Evolutionary conservation across 2,329 filamentous ascomycete species (phyloP).

Genomic region (Neopestalotiopsis rosae): DNA sequence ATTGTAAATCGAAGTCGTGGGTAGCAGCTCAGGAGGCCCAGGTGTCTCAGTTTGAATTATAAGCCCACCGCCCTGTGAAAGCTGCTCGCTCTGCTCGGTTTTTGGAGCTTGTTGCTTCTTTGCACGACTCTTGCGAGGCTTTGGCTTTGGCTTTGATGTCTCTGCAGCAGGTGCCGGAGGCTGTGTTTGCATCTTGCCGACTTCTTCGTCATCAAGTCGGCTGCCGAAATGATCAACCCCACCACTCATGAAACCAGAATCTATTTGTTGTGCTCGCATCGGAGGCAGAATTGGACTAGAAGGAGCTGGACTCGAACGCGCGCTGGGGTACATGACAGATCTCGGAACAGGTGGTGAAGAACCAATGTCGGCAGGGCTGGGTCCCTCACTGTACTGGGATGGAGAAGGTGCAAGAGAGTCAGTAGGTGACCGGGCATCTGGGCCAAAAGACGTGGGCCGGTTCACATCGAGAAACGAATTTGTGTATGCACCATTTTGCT

Average conservation of each 20-base stretch:
- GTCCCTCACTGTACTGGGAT: constrained; percentile 56
- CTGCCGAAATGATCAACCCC: constrained; percentile 61
- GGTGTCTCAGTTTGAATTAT: constrained; percentile 48
- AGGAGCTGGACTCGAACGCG: constrained; percentile 66
- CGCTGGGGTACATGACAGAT: constrained; percentile 53
- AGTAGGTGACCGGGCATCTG: constrained; percentile 59
- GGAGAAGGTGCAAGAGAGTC: constrained; percentile 60
- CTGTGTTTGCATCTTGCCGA: constrained; percentile 44
- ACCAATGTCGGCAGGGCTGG: constrained; percentile 81
- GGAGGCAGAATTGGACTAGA: constrained; percentile 81
- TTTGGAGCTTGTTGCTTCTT: constrained; percentile 33
- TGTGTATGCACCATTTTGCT: constrained; percentile 43
- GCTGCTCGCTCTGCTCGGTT: constrained; percentile 19
- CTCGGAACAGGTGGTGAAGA: constrained; percentile 87
- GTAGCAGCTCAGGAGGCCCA: constrained; percentile 48
- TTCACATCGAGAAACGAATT: constrained; percentile 38
- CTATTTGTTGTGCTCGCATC: constrained; percentile 67
- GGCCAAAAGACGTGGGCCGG: constrained; percentile 47
- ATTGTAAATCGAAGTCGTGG: constrained; percentile 48
- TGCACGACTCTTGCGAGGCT: constrained; percentile 30
- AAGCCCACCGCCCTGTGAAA: constrained; percentile 29
- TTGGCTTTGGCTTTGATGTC: constrained; percentile 42
- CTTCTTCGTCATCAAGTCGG: constrained; percentile 64
- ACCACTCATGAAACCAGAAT: constrained; percentile 89
- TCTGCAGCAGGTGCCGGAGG: constrained; percentile 30